These are phyloP conservation scores for Kodamaea lidongshanica DNA, from an alignment of 805 yeast genomes.

Conservation along the genomic window DNA sequence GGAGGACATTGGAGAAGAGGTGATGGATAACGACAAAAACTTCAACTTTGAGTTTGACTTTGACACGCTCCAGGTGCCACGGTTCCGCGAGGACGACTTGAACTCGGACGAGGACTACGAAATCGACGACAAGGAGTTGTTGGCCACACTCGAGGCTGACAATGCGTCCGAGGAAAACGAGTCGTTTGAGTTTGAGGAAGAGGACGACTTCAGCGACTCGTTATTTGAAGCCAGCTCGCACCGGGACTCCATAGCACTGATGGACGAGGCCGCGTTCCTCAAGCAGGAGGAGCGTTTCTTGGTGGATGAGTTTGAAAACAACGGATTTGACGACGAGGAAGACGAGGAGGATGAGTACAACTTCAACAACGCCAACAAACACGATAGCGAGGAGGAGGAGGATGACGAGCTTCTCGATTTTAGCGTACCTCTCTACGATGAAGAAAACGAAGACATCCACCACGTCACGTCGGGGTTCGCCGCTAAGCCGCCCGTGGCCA, in stretches of 20 bases:
- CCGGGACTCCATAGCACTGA: constrained; percentile 24
- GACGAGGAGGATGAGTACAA: no score
- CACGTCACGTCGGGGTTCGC: constrained; percentile 1
- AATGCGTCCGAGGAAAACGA: no score
- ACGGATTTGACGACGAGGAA: constrained; percentile 7
- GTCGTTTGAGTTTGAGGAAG: constrained; percentile 28
- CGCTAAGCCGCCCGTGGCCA: constrained; percentile 10
- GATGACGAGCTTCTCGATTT: constrained; percentile 10
- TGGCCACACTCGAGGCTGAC: constrained; percentile 44
- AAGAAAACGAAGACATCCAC: constrained; percentile 5
- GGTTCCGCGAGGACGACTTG: constrained; percentile 41
- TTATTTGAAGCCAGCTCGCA: constrained; percentile 15
- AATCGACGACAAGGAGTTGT: constrained; percentile 43
- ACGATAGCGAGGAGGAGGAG: constrained; percentile 25
- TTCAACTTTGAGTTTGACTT: constrained; percentile 23
- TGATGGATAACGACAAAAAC: constrained; percentile 12
- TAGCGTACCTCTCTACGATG: constrained; percentile 1
- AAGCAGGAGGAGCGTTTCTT: constrained; percentile 40
- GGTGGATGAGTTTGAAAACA: constrained; percentile 39
- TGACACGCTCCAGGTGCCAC: constrained; percentile 44
- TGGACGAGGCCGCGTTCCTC: constrained; percentile 33
- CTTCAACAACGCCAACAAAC: constrained; percentile 15
- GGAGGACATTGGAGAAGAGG: constrained; percentile 61
- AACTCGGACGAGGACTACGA: constrained; percentile 63
- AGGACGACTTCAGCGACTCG: no score